These are phyloP conservation scores for Neonectria hederae DNA, from an alignment of 2,329 filamentous ascomycete genomes.

Conservation along the genomic window DNA sequence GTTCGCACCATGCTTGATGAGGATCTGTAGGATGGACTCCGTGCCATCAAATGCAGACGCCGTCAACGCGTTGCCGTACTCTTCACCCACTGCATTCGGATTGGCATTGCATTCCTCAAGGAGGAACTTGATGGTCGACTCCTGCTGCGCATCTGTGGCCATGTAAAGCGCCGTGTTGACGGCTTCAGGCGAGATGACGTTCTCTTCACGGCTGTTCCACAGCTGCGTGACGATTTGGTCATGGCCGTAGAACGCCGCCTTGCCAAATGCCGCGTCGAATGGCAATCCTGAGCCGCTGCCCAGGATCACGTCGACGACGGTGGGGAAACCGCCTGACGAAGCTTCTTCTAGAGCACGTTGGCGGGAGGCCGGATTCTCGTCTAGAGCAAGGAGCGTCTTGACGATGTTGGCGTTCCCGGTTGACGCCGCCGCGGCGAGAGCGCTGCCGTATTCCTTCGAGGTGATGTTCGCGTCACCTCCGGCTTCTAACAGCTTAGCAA, in stretches of 20 bases:
- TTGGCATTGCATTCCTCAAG: conserved; percentile 5
- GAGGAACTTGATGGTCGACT: conserved; percentile 10
- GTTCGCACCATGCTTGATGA: conserved; percentile 8
- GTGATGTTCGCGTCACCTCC: conserved; percentile 14
- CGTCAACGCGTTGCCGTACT: conserved; percentile 22
- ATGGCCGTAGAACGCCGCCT: conserved; percentile 32
- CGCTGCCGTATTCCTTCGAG: conserved; percentile 15
- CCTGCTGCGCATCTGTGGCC: conserved; percentile 16
- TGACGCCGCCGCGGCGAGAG: conserved; percentile 20
- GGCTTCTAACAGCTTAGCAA: conserved; percentile 11
- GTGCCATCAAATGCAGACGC: conserved; percentile 18
- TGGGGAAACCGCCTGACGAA: conserved; percentile 9
- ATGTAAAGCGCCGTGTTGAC: conserved; percentile 12
- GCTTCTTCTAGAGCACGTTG: conserved; percentile 21
- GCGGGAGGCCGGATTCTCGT: conserved; percentile 8
- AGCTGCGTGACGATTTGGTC: conserved; percentile 12
- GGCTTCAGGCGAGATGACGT: background rate
- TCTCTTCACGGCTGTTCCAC: conserved; percentile 10
- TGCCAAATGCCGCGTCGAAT: conserved; percentile 8
- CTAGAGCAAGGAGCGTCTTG: conserved; percentile 14
- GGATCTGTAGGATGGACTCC: background rate
- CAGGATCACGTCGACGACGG: conserved; percentile 10
- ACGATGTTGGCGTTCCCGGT: conserved; percentile 20
- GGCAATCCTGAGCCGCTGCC: conserved; percentile 4
- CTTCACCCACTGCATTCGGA: conserved; percentile 10